Conservation (phyloP, 352 stramenopile genomes). For the Aphanomyces cochlioides region DNA sequence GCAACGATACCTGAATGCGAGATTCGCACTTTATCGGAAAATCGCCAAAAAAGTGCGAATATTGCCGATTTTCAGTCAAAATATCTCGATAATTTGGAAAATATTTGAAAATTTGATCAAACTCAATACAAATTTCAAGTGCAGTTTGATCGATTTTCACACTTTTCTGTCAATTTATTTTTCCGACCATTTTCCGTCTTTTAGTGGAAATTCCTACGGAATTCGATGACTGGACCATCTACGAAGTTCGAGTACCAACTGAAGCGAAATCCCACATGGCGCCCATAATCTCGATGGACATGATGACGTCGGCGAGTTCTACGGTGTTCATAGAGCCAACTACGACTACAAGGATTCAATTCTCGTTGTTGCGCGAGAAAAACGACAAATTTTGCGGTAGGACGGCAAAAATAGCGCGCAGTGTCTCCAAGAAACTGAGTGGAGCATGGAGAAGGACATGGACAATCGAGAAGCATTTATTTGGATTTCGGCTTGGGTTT, state of each 20-base stretch:
- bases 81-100: not conserved
- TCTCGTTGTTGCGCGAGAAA: too few relatives aligned
- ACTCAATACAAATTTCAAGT: not conserved
- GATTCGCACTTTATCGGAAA: conserved; percentile 10
- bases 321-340: too few relatives aligned
- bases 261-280: too few relatives aligned
- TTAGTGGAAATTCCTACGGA: not conserved
- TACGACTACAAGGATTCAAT: too few relatives aligned
- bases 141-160: not conserved
- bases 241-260: too few relatives aligned
- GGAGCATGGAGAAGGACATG: too few relatives aligned
- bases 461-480: conserved; percentile 29
- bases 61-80: not conserved
- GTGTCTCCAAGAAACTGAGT: too few relatives aligned
- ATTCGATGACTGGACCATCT: too few relatives aligned
- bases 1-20: conserved; percentile 17
- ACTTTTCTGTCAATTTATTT: not conserved
- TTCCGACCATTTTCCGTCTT: not conserved
- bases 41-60: not conserved
- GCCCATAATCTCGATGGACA: too few relatives aligned
- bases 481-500: conserved; percentile 45
- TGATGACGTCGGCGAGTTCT: too few relatives aligned
- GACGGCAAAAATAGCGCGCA: too few relatives aligned
- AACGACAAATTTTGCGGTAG: too few relatives aligned
- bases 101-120: not conserved